These are phyloP conservation scores for Scytalidium sp. DNA, from an alignment of 2,329 filamentous ascomycete genomes.

Conservation along the genomic window DNA sequence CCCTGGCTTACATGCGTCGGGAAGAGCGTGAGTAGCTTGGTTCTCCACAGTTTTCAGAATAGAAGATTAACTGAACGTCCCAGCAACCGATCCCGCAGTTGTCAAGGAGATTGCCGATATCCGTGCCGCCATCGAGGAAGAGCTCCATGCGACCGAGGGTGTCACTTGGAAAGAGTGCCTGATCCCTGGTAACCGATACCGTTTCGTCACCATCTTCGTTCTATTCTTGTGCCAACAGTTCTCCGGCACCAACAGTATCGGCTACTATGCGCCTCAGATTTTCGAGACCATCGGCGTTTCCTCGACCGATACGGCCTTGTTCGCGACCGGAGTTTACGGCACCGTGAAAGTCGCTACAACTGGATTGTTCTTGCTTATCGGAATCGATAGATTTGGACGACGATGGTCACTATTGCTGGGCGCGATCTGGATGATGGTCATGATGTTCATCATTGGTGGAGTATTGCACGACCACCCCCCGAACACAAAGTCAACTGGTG, in stretches of 20 bases:
- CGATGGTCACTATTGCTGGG: slow-evolving; percentile 45
- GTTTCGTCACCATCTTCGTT: slow-evolving; percentile 36
- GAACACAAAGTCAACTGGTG: slow-evolving; percentile 6
- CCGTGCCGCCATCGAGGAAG: slow-evolving; percentile 62
- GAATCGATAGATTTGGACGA: slow-evolving; percentile 46
- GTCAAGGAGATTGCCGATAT: slow-evolving; percentile 61
- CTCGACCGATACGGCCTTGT: slow-evolving; percentile 55
- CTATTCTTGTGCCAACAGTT: slow-evolving; percentile 44
- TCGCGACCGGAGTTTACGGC: slow-evolving; percentile 71
- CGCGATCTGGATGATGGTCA: slow-evolving; percentile 46
- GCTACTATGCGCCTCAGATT: slow-evolving; percentile 43
- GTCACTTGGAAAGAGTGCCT: slow-evolving; percentile 50
- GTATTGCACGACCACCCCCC: slow-evolving; percentile 43
- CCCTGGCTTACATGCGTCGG: slow-evolving; percentile 56
- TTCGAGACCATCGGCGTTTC: slow-evolving; percentile 62
- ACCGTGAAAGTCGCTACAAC: slow-evolving; percentile 65
- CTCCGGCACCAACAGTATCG: slow-evolving; percentile 18
- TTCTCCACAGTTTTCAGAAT: too few species aligned
- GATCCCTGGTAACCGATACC: slow-evolving; percentile 43
- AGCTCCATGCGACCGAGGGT: slow-evolving; percentile 67
- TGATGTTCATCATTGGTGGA: slow-evolving; percentile 50
- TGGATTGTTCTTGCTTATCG: slow-evolving; percentile 47
- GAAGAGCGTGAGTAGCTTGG: slow-evolving; percentile 39
- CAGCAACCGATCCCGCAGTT: slow-evolving; percentile 50
- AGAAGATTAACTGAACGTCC: slow-evolving; percentile 28